Evolutionary conservation across 495 filamentous ascomycete species (phyloP).

Genomic region (Neurospora sp.): DNA sequence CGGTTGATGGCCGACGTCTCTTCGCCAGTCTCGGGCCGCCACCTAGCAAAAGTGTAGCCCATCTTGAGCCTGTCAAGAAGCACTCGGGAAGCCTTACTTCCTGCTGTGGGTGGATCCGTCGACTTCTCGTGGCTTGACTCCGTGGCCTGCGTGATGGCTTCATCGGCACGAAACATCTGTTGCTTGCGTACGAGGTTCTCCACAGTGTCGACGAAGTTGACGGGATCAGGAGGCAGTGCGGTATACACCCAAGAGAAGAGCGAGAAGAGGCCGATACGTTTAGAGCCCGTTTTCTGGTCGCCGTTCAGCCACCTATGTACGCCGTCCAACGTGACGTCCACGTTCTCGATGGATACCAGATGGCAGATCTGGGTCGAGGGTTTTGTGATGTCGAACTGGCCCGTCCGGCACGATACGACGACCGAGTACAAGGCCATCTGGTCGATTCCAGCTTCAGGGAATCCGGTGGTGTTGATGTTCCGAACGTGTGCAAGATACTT

Average conservation of each 20-base stretch:
- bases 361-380: constrained; percentile 18
- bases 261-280: constrained; percentile 26
- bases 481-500: constrained; percentile 36
- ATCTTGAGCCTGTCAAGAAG: constrained; percentile 15
- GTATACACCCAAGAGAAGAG: constrained; percentile 40
- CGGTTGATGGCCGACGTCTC: constrained; percentile 27
- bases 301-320: not conserved
- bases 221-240: constrained; percentile 20
- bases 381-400: constrained; percentile 13
- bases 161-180: too few relatives aligned
- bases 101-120: too few relatives aligned
- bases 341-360: constrained; percentile 28
- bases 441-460: constrained; percentile 20
- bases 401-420: constrained; percentile 24
- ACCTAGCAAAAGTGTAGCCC: constrained; percentile 31
- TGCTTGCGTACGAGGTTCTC: not conserved
- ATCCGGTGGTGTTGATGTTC: constrained; percentile 28
- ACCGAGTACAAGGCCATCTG: constrained; percentile 25
- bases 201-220: constrained; percentile 22
- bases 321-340: not conserved
- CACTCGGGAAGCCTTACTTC: not conserved
- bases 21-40: constrained; percentile 31
- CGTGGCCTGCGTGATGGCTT: not conserved
- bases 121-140: not conserved
- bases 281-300: not conserved